phyloP scores from a whole-genome alignment of 139 green algal genomes.

The Parachlorella kessleri region DNA sequence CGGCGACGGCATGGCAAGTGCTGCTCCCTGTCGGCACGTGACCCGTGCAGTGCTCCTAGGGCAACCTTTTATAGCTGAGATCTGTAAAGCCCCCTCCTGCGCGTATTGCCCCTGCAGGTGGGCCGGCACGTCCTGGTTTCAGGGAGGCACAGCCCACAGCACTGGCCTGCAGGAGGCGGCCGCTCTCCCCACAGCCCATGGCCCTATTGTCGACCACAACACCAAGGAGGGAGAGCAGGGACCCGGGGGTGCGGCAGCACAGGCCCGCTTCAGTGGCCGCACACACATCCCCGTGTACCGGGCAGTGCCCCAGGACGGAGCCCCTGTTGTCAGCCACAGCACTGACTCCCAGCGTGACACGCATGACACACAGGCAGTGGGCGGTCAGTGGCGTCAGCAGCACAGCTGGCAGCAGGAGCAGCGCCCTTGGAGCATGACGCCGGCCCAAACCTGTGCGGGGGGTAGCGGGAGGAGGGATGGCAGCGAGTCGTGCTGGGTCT shows the following conservation, averaged over 20 bases:
- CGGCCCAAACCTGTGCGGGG: not conserved
- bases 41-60: too few species aligned
- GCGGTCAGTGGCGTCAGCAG: not conserved
- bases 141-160: not conserved
- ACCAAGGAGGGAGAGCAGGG: too few species aligned
- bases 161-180: not conserved
- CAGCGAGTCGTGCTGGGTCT: conserved; percentile 7
- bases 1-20: not conserved
- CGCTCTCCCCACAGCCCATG: not conserved
- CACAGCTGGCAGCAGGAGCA: not conserved
- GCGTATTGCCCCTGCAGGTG: conserved; percentile 7
- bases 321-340: not conserved
- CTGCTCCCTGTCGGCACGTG: not conserved
- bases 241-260: conserved; percentile 24
- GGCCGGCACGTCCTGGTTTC: conserved; percentile 4
- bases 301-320: conserved; percentile 2
- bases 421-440: not conserved
- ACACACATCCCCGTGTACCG: conserved; percentile 34
- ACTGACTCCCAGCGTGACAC: too few species aligned
- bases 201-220: too few species aligned
- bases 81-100: too few species aligned
- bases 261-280: conserved; percentile 33
- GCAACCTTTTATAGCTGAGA: too few species aligned
- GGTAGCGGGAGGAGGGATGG: not conserved
- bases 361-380: not conserved